Percentiles rank a stretch among this genome's conserved stretches.
These are phyloP conservation scores for Wallacemonas rigidus DNA, from an alignment of 208 protist species.

Conservation along the genomic window DNA sequence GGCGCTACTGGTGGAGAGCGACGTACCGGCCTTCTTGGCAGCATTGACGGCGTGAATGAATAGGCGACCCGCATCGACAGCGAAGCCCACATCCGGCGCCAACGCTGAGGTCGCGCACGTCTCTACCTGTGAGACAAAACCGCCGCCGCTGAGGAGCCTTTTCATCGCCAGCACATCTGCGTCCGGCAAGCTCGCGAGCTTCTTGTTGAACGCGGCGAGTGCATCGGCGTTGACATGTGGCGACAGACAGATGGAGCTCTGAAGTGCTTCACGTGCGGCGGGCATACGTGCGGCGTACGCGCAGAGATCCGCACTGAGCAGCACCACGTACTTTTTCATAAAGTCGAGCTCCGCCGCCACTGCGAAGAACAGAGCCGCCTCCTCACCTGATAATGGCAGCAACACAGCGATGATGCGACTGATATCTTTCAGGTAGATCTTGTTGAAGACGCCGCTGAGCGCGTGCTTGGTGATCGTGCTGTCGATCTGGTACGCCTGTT, in stretches of 20 bases:
- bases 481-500: slow-evolving; percentile 54
- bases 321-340: slow-evolving; percentile 81
- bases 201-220: slow-evolving; percentile 46
- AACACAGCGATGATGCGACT: slow-evolving; percentile 60
- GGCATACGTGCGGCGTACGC: slow-evolving; percentile 41
- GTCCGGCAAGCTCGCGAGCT: slow-evolving; percentile 28
- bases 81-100: slow-evolving; percentile 50
- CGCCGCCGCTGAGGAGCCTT: slow-evolving; percentile 54
- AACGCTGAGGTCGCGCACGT: slow-evolving; percentile 50
- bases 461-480: slow-evolving; percentile 29
- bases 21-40: slow-evolving; percentile 39
- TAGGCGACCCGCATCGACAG: slow-evolving; percentile 72
- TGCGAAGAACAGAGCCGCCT: slow-evolving; percentile 71
- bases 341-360: slow-evolving; percentile 50
- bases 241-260: slow-evolving; percentile 82
- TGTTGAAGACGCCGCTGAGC: slow-evolving; percentile 46
- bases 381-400: slow-evolving; percentile 38
- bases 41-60: slow-evolving; percentile 62
- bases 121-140: slow-evolving; percentile 55
- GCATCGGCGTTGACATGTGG: slow-evolving; percentile 40
- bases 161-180: slow-evolving; percentile 34
- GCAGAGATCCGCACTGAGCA: slow-evolving; percentile 72
- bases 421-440: slow-evolving; percentile 70
- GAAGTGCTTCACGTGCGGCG: slow-evolving; percentile 45
- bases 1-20: slow-evolving; percentile 49